Evolutionary conservation across 371 early-diverging fungal species (phyloP).

Genomic region (Catenaria anguillulae): DNA sequence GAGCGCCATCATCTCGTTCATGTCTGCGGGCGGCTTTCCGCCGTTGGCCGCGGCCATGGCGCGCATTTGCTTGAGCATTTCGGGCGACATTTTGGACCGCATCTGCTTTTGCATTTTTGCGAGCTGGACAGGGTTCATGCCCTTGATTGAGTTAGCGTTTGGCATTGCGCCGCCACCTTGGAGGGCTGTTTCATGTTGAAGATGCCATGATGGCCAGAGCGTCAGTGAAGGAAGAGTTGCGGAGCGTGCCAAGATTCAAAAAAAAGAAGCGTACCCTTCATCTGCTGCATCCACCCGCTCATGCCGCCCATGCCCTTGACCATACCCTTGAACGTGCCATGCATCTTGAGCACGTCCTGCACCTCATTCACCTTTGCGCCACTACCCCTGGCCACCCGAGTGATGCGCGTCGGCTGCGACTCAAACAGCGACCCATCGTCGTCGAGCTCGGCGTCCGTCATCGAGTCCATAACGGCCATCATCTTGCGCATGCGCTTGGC

Average conservation of each 20-base stretch:
- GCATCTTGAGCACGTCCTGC: constrained; percentile 67
- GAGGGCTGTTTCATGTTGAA: no score
- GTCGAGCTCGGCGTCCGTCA: constrained; percentile 89
- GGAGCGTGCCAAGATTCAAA: constrained; percentile 21
- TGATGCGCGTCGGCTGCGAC: constrained; percentile 57
- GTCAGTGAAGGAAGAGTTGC: constrained; percentile 14
- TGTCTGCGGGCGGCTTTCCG: constrained; percentile 36
- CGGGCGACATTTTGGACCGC: constrained; percentile 52
- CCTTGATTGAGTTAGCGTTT: constrained; percentile 16
- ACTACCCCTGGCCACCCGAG: constrained; percentile 82
- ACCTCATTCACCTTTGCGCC: constrained; percentile 79
- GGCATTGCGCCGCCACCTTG: constrained; percentile 11
- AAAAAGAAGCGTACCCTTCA: constrained; percentile 25
- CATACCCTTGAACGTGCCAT: constrained; percentile 72
- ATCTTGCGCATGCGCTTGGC: constrained; percentile 63
- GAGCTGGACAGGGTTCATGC: constrained; percentile 36
- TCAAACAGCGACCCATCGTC: constrained; percentile 80
- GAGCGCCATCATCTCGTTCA: neutral
- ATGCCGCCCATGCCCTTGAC: constrained; percentile 95
- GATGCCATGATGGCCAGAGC: no score
- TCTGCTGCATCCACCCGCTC: constrained; percentile 58
- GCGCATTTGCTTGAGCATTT: constrained; percentile 57
- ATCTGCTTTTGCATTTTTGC: constrained; percentile 54
- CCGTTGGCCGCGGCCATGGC: constrained; percentile 7
- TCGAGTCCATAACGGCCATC: constrained; percentile 94